Evolutionary conservation across 768 basidiomycete genomes (phyloP).

Genomic region (Agrocybe praecox): DNA sequence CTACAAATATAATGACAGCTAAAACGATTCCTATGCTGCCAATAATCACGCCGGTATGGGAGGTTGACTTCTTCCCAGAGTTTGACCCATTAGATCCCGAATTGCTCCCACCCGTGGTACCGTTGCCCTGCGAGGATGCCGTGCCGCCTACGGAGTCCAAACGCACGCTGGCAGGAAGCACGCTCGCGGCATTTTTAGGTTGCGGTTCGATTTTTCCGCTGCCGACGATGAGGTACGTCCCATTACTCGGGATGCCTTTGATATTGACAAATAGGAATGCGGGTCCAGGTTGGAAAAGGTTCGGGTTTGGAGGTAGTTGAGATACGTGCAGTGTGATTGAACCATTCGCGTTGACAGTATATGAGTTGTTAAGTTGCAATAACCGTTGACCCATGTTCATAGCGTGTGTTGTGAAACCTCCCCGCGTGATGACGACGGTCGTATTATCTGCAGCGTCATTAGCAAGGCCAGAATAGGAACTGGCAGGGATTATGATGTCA

Average conservation of each 20-base stretch:
- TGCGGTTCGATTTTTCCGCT: slow-evolving; percentile 79
- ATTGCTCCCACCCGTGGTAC: background rate
- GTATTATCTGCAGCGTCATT: slow-evolving; percentile 76
- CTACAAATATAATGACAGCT: background rate
- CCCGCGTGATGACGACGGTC: slow-evolving; percentile 78
- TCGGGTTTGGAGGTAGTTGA: slow-evolving; percentile 83
- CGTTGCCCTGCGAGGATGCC: background rate
- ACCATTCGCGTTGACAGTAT: slow-evolving; percentile 77
- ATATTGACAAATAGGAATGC: slow-evolving; percentile 82
- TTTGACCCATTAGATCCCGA: slow-evolving; percentile 5
- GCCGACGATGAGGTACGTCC: slow-evolving; percentile 76
- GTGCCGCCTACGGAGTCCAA: slow-evolving; percentile 23
- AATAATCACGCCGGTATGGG: slow-evolving; percentile 46
- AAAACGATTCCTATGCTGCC: slow-evolving; percentile 34
- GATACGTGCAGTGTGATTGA: slow-evolving; percentile 78
- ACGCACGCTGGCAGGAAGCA: slow-evolving; percentile 53
- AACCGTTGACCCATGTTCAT: slow-evolving; percentile 90
- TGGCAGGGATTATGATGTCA: slow-evolving; percentile 68
- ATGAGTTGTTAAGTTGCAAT: slow-evolving; percentile 84
- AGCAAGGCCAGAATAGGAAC: slow-evolving; percentile 65
- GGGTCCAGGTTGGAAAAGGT: slow-evolving; percentile 89
- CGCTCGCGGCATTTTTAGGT: slow-evolving; percentile 42
- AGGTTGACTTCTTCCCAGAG: slow-evolving; percentile 11
- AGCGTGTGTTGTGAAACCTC: slow-evolving; percentile 83
- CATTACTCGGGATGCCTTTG: slow-evolving; percentile 83